Conservation (phyloP, 208 protist species). For the Trypanosomatidae sp. region DNA sequence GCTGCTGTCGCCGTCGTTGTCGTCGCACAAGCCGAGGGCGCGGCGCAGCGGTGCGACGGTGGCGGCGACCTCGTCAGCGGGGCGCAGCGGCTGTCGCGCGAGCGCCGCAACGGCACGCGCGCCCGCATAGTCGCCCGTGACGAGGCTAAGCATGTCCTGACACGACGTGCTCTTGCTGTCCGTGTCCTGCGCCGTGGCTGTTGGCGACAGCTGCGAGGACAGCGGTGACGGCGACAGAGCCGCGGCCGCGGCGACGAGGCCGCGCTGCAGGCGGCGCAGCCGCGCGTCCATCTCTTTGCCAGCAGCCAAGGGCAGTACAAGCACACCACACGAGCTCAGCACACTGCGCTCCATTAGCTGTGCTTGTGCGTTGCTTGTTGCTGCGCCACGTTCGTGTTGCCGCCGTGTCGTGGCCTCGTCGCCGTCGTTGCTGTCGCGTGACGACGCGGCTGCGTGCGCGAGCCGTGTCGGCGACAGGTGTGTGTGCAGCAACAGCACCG, state of each 20-base stretch:
- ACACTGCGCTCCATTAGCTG: too few species aligned
- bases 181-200: conserved; percentile 1
- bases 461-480: too few species aligned
- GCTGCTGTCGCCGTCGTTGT: too few species aligned
- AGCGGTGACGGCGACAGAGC: conserved; percentile 15
- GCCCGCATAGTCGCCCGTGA: conserved; percentile 61
- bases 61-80: conserved; percentile 18
- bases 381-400: too few species aligned
- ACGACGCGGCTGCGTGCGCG: too few species aligned
- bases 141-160: conserved; percentile 40
- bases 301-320: conserved; percentile 44
- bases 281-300: conserved; percentile 16
- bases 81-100: conserved; percentile 38
- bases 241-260: too few species aligned
- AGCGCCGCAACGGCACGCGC: conserved; percentile 22
- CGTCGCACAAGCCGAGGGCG: too few species aligned
- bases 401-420: too few species aligned
- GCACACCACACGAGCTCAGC: conserved; percentile 35
- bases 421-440: too few species aligned
- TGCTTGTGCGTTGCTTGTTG: too few species aligned
- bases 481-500: too few species aligned
- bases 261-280: conserved; percentile 21
- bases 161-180: conserved; percentile 14
- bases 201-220: background rate
- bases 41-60: conserved; percentile 35